phyloP scores from a whole-genome alignment of 1,139 yeast species.

The Arxiozyma bovina region DNA sequence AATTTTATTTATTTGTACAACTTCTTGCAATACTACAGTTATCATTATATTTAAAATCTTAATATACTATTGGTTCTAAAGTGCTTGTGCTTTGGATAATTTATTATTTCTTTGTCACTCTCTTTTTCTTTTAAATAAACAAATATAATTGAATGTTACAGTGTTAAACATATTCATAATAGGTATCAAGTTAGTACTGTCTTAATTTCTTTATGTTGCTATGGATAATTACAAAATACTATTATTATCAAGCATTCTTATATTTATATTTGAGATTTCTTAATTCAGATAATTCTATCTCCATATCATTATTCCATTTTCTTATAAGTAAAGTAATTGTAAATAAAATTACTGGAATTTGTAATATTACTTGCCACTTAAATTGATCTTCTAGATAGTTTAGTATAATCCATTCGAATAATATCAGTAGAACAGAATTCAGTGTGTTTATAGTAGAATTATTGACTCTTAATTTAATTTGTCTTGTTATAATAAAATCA shows the following conservation, averaged over 20 bases:
- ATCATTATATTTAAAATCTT: no score
- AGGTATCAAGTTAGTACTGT: neutral
- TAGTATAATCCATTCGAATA: constrained; percentile 21
- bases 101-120: neutral
- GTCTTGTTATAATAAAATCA: constrained; percentile 13
- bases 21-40: neutral
- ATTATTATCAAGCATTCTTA: constrained; percentile 20
- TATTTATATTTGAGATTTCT: constrained; percentile 26
- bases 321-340: constrained; percentile 16
- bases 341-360: constrained; percentile 23
- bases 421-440: constrained; percentile 18
- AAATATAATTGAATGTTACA: no score
- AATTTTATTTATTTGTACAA: neutral
- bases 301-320: constrained; percentile 19
- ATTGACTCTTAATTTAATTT: constrained; percentile 14
- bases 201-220: neutral
- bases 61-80: no score
- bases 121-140: no score
- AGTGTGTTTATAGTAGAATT: constrained; percentile 16
- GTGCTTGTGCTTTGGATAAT: neutral
- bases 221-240: neutral
- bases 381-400: constrained; percentile 7
- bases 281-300: constrained; percentile 18
- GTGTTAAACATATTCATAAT: no score
- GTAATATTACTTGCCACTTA: constrained; percentile 12